phyloP scores from a whole-genome alignment of 176 grass and related monocot genomes.

The Eleusine coracana region DNA sequence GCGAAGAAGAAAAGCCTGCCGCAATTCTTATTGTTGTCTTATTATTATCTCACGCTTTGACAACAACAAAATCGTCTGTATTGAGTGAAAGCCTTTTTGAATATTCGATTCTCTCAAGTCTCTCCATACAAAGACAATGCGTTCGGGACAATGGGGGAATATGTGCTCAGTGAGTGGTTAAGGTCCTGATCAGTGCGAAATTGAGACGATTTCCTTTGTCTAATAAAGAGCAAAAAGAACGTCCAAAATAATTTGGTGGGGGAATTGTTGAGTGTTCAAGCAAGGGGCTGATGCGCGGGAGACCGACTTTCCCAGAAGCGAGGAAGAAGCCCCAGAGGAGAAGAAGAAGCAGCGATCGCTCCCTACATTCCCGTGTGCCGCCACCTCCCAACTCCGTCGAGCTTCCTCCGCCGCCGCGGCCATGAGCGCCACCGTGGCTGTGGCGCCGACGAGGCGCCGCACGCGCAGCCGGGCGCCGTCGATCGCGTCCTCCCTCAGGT shows the following conservation, averaged over 20 bases:
- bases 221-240: neutral
- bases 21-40: too few species aligned
- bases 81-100: neutral
- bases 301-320: neutral
- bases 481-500: constrained; percentile 41
- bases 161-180: neutral
- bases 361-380: constrained; percentile 40
- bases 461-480: constrained; percentile 50
- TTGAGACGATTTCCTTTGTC: neutral
- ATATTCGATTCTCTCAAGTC: neutral
- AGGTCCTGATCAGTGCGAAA: neutral
- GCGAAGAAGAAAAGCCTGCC: too few species aligned
- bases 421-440: constrained; percentile 33
- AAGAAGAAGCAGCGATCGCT: constrained; percentile 6
- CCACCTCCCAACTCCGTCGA: neutral
- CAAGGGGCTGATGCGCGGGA: neutral
- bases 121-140: neutral
- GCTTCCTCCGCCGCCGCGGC: neutral
- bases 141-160: neutral
- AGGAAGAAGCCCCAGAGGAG: constrained; percentile 14
- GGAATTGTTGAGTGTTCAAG: too few species aligned
- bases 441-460: constrained; percentile 43
- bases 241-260: too few species aligned
- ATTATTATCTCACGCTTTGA: too few species aligned
- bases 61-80: too few species aligned